Evolutionary conservation across 192 early-diverging fungal species (phyloP).

Genomic region (Coemansia sp.): DNA sequence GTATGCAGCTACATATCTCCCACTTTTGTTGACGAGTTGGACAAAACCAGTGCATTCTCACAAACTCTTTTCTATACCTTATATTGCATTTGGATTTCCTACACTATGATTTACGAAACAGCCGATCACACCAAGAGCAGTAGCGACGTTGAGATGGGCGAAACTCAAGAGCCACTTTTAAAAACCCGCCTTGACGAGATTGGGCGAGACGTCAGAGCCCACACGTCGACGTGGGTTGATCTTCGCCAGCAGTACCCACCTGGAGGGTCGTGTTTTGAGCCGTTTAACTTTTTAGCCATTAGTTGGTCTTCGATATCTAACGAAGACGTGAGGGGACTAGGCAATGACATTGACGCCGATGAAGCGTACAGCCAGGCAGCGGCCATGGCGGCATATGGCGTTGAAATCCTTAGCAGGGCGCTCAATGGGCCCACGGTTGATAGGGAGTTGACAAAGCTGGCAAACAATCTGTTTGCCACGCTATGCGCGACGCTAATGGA

Average conservation of each 20-base stretch:
- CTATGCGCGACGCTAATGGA: neutral
- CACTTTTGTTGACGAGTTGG: too few species aligned
- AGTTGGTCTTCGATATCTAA: neutral
- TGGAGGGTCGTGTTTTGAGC: neutral
- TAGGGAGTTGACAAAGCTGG: neutral
- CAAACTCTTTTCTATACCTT: too few species aligned
- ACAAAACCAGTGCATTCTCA: too few species aligned
- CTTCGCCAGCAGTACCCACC: neutral
- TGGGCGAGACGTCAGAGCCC: neutral
- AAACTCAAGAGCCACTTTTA: neutral
- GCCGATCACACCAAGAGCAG: neutral
- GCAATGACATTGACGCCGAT: neutral
- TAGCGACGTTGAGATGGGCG: neutral
- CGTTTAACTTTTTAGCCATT: neutral
- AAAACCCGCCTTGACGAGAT: neutral
- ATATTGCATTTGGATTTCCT: too few species aligned
- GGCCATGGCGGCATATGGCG: neutral
- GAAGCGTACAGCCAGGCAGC: slow-evolving; percentile 1
- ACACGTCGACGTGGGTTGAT: neutral
- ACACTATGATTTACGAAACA: neutral
- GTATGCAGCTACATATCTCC: too few species aligned
- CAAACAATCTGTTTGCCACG: neutral
- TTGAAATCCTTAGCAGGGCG: neutral
- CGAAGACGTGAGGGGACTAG: neutral
- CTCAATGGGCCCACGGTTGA: neutral